A percentile compares a stretch with the other conserved stretches of the same genome.
phyloP scores from a whole-genome alignment of 345 rosid genomes.

The Hibiscus tridactylites region DNA sequence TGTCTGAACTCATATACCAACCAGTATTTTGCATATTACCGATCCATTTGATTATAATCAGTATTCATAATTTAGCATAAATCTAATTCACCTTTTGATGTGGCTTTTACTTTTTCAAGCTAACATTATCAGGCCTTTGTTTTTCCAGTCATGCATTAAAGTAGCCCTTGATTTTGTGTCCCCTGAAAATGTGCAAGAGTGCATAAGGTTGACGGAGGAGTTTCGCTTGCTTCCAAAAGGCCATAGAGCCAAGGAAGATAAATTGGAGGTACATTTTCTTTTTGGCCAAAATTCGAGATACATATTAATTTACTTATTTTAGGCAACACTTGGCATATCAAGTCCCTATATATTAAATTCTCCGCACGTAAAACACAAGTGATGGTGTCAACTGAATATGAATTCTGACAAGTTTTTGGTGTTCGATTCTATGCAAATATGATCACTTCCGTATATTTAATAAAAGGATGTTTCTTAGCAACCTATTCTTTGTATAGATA shows the following conservation, averaged over 20 bases:
- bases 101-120: constrained; percentile 2
- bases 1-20: neutral
- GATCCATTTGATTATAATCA: neutral
- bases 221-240: constrained; percentile 36
- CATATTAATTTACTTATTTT: neutral
- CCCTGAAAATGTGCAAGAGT: constrained; percentile 41
- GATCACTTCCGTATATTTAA: neutral
- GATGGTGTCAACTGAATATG: neutral
- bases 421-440: neutral
- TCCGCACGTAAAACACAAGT: neutral
- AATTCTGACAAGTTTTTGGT: neutral
- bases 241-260: constrained; percentile 43
- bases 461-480: constrained; percentile 7
- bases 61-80: neutral
- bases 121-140: neutral
- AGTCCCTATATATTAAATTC: neutral
- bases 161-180: constrained; percentile 48
- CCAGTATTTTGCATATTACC: neutral
- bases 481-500: constrained; percentile 22
- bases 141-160: constrained; percentile 41
- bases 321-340: too few species aligned
- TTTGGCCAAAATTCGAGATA: neutral
- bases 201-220: constrained; percentile 41
- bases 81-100: neutral
- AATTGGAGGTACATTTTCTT: constrained; percentile 30